A percentile compares a stretch with the other conserved stretches of the same genome.
Evolutionary conservation across 2,329 filamentous ascomycete genomes (phyloP).

Genomic region (Chaetomiaceae sp.): DNA sequence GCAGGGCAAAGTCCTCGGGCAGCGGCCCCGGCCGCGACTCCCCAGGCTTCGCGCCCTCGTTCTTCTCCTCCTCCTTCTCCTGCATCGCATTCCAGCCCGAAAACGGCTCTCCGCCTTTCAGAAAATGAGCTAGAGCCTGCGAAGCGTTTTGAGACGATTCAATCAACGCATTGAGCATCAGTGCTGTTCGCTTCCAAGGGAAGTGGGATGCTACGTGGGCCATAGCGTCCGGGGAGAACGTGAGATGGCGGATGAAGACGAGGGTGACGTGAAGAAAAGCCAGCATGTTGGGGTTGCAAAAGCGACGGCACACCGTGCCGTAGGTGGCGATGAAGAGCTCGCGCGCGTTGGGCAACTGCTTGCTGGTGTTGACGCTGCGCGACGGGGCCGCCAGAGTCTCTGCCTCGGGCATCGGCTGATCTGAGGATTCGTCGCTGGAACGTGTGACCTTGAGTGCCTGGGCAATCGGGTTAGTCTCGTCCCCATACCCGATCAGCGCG

Average conservation of each 20-base stretch:
- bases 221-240: conserved; percentile 37
- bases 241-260: conserved; percentile 49
- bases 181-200: conserved; percentile 35
- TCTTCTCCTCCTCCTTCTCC: background rate
- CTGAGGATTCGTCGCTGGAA: conserved; percentile 10
- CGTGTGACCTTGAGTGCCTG: conserved; percentile 34
- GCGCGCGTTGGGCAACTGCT: conserved; percentile 24
- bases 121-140: conserved; percentile 28
- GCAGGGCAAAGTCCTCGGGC: conserved; percentile 62
- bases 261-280: conserved; percentile 58
- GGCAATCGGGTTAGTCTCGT: conserved; percentile 42
- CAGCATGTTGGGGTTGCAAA: conserved; percentile 53
- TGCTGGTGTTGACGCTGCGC: conserved; percentile 12
- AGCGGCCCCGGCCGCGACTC: conserved; percentile 39
- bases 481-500: conserved; percentile 48
- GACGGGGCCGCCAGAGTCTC: background rate
- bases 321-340: conserved; percentile 40
- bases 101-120: conserved; percentile 37
- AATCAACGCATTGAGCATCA: conserved; percentile 33
- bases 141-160: background rate
- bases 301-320: conserved; percentile 42
- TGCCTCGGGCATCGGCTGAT: conserved; percentile 18
- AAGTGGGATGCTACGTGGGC: conserved; percentile 35
- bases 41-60: background rate
- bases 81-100: conserved; percentile 31